Evolutionary conservation across 768 basidiomycete species (phyloP).

Genomic region (Tubosaeta sp.): DNA sequence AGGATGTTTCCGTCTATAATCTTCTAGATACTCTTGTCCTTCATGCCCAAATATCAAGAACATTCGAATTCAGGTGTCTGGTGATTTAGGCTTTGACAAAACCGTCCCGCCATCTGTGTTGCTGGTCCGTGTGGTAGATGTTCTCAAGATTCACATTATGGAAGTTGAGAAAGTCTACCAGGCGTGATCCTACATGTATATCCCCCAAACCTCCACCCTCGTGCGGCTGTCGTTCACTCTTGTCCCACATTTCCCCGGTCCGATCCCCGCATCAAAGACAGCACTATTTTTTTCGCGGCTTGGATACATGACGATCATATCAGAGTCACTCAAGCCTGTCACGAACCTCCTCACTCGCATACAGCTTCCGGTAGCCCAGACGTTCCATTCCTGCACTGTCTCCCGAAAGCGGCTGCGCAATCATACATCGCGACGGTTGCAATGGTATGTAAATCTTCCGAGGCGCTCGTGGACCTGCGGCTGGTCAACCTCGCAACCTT

Average conservation of each 20-base stretch:
- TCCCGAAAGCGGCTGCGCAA: not conserved
- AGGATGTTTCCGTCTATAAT: not conserved
- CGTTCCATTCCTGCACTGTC: not conserved
- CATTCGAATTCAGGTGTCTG: not conserved
- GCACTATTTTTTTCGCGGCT: not conserved
- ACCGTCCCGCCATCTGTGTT: not conserved
- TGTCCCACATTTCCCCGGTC: not conserved
- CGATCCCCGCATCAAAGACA: not conserved
- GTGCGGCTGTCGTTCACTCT: not conserved
- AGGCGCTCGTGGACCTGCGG: not conserved
- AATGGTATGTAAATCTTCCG: not conserved
- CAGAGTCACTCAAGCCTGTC: not conserved
- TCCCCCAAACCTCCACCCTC: not conserved
- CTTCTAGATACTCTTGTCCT: slow-evolving; percentile 1
- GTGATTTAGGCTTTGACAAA: not conserved
- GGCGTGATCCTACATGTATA: not conserved
- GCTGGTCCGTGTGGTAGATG: slow-evolving; percentile 3
- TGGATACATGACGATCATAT: slow-evolving; percentile 1
- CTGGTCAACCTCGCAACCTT: not conserved
- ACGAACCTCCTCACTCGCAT: not conserved
- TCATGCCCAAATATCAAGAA: slow-evolving; percentile 4
- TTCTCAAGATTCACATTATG: not conserved
- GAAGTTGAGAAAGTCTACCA: too few relatives aligned
- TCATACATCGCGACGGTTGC: not conserved
- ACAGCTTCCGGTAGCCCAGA: not conserved